Base-by-base conservation (phyloP, 2,329 filamentous ascomycete species). In the Hypoxylon sp. region DNA sequence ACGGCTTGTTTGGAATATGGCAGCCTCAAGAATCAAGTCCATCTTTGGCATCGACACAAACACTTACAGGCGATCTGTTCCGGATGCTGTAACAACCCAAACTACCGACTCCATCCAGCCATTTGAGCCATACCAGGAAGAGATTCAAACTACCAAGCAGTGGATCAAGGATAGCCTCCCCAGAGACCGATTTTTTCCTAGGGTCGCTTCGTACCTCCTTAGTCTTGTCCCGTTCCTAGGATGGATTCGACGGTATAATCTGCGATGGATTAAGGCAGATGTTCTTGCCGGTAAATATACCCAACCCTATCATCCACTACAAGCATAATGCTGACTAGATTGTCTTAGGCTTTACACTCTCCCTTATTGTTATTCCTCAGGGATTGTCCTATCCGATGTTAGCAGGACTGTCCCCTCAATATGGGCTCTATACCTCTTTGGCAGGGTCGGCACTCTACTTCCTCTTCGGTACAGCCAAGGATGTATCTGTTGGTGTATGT, bases 401-500 rank as follows among this genome's bases (percentile, higher is more conserved):
- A 9, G 29, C 35, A 3, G 16, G 20, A 15, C 35, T 48, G 5
- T 34, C 15, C 4, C 44, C 44, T 3, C 35, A 48, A 40, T 40
- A 40, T 27, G 44, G 44, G 5, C 44, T 48, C 7, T 48, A 40
- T 6, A 48, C 44, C 1, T 26, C 35, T 1, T 40, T 48, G 15
- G 8, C 35, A 11, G 44, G 44, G 2, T 27, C 44, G 15, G 19
- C 44, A 4, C 6, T 48, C 2, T 48, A 48, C 21, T 40, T 26
- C 26, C 6, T 40, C 9, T 48, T 48, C 8, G 44, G 44, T n/a
- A 48, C 44, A 7, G 38, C 44, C 3, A 48, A 48, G 16, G 44
- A 48, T 17, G 29, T 48, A 4, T 29, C 19, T 7, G 27, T 48
- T 27, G 44, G 44, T 7, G 44, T 48, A 48, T 15, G 44, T 40